Evolutionary conservation across 129 eudicot species (phyloP), one percentile per base, ranked within the genome.

Genomic region (Apium graveolens): DNA sequence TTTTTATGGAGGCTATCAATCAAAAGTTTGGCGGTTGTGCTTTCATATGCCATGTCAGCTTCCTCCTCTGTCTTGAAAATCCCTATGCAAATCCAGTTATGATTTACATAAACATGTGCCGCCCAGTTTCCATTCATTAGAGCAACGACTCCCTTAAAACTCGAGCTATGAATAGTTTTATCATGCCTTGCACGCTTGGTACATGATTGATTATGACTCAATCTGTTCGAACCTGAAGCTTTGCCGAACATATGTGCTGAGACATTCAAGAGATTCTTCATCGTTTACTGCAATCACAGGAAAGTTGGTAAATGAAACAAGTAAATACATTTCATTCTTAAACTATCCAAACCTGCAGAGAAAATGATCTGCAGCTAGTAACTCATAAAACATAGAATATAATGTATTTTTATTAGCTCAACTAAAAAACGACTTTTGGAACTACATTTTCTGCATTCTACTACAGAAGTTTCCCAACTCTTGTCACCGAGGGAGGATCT

Each of bases 121-220:
- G 71, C 71, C 39, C 71, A 65, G 39, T 12, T 12, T 65, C 71
- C 71, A 65, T 39, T 65, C 71, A 32, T 20, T 65, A 65, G 21
- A 65, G 71, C 71, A 65, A 65, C 21, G 24, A 65, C 71, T 65
- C 71, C 39, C 71, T 65, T 63, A 20, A 20, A 29, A 63, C 70
- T 29, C 12, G 20, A 63, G 29, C 39, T 65, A 11, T 7, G 17
- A 14, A 65, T 65, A 31, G 34, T 65, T 65, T 10, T 65, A 4
- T 65, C 71, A 5, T 16, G 39, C 18, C 39, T 65, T 65, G 37
- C 21, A 14, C 71, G 71, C 71, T 65, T 65, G 34, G 71, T 31
- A 63, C 38, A 63, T 27, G 70, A 29, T 29, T 8, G 70, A 14
- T 11, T 31, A 65, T 5, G 20, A 9, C 38, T 65, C 35, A 16